Base-by-base conservation (phyloP, 1,284 basidiomycete genomes). In the Anthracocystis setariae region DNA sequence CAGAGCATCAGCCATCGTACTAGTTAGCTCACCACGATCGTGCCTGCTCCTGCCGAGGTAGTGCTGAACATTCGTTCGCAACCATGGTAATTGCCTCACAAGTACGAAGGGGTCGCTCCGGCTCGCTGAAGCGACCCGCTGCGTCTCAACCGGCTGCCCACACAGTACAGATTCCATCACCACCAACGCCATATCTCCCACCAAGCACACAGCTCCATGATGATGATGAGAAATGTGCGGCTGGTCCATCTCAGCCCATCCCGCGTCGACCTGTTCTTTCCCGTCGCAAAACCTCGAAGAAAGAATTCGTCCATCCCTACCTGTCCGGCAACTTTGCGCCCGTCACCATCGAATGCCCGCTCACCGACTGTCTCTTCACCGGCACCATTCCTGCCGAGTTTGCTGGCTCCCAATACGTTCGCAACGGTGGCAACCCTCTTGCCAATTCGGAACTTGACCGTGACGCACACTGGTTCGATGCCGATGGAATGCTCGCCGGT, bases 371-470 rank as follows among this genome's bases (percentile, higher is more conserved):
- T 55, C 46, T 74, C n/a, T 66, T 61, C 32, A 43, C 57, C 8
- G 83, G 83, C 15, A 27, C 57, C 4, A 65, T 84, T n/a, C 83
- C 83, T 0, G 17, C 33, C 1, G 80, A 83, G 58, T 73, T 84
- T 20, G 73, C 71, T 0, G 83, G 82, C 24, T 77, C 80, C 53
- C 82, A 74, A 76, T 86, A 86, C 62, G 82, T 86, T 27, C 74
- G 86, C 42, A 86, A 86, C 61, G 86, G 85, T 12, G 84, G 84
- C n/a, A 86, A 86, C 57, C 85, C 85, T 1, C 77, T 64, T 29
- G 76, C 67, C 45, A 65, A 61, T 46, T 70, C 57, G 50, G 74
- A 66, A 47, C 53, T 40, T 29, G 74, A 70, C 42, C 71, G 75
- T 48, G 80, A 80, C 51, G 80, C 59, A 12, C 81, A 75, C 79